phyloP scores from a whole-genome alignment of 441 rosid species.

The Populus trichocarpa region DNA sequence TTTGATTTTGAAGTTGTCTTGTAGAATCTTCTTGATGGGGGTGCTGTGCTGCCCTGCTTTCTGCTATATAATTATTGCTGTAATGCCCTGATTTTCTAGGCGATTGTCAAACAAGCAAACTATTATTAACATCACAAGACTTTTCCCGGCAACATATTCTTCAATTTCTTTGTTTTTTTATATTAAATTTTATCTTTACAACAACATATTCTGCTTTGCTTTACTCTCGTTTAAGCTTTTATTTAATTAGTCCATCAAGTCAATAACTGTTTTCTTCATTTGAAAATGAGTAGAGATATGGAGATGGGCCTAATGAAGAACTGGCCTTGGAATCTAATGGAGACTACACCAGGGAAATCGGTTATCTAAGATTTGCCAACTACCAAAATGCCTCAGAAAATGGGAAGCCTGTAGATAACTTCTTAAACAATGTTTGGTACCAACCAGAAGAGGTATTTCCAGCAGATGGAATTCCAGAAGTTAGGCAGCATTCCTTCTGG shows the following conservation, averaged over 20 bases:
- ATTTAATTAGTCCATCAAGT: background rate
- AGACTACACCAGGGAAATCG: conserved; percentile 59
- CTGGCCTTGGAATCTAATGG: conserved; percentile 56
- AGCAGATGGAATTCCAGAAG: conserved; percentile 58
- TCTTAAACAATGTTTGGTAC: conserved; percentile 62
- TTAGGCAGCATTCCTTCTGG: conserved; percentile 53
- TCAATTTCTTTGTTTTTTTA: too few relatives aligned
- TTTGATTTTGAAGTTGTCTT: too few relatives aligned
- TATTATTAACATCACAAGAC: too few relatives aligned
- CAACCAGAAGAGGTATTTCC: conserved; percentile 76
- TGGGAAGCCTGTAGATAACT: conserved; percentile 24
- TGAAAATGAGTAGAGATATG: conserved; percentile 37
- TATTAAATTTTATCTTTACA: too few relatives aligned
- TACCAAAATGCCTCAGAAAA: conserved; percentile 7
- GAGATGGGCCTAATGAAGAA: conserved; percentile 46
- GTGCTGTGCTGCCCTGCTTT: too few relatives aligned
- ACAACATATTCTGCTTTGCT: too few relatives aligned
- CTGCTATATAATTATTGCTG: too few relatives aligned
- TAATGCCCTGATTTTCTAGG: too few relatives aligned
- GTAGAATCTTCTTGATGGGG: too few relatives aligned
- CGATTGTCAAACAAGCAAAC: too few relatives aligned
- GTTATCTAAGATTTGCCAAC: conserved; percentile 43
- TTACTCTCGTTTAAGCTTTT: too few relatives aligned
- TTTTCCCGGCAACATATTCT: background rate
- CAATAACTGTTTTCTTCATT: background rate